Evolutionary conservation across 805 yeast genomes (phyloP), one percentile per base, ranked within the genome.

Genomic region (Saccharomyces paradoxus): DNA sequence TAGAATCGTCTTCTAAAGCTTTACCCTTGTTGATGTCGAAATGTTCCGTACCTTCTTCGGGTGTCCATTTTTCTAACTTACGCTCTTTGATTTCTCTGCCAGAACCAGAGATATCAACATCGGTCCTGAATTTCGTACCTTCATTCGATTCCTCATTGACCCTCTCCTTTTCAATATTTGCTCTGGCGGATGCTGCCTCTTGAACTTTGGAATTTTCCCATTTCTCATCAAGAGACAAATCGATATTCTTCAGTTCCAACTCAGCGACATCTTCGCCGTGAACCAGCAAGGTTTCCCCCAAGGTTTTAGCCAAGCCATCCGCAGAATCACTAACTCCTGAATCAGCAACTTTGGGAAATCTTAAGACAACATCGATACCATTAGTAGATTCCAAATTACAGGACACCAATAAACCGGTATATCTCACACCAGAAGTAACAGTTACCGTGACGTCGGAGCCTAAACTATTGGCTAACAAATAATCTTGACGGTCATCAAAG

Each of bases 51-150:
- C 61, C 66, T 21, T 66, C 80, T 52, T 86, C 95, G 4, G 96
- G 96, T 22, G 81, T 81, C 99, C 99, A 92, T 63, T 76, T 79
- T 71, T 87, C 82, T 53, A 94, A 79, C 63, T 85, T 90, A 56
- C 96, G 81, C 69, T 87, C 94, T 56, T 71, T 77, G 32, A 75
- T 58, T 21, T 67, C 63, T 5, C 62, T 60, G 24, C 54, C 56
- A n/a, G 71, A 59, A 5, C 82, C 79, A 4, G 92, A 82, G 52
- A 94, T 92, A 66, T 88, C 98, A 1, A 83, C 72, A 69, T 92
- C 99, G 0, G 97, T 94, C 67, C 81, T 83, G 75, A 92, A 92
- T 17, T 37, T 37, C 12, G 70, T 68, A 50, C 29, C 4, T 29
- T 59, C 52, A 37, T 60, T 60, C 21, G 55, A 55, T 29, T 62